These are phyloP conservation scores for Fomitopsis betulina DNA, from an alignment of 1,284 basidiomycete genomes.

Conservation along the genomic window DNA sequence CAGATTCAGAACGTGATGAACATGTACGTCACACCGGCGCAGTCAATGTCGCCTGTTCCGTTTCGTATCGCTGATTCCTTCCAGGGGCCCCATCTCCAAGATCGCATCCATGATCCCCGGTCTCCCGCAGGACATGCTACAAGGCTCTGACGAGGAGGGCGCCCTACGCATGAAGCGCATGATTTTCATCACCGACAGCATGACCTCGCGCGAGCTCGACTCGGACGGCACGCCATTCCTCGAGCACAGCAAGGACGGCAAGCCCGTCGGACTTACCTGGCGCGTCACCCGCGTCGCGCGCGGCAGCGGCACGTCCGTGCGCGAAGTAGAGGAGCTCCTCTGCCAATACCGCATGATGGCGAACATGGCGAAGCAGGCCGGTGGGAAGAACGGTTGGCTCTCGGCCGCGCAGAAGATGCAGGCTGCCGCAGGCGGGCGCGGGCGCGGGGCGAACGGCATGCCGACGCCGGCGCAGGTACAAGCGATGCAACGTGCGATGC, in stretches of 20 bases:
- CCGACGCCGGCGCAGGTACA: constrained; percentile 90
- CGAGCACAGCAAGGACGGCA: constrained; percentile 79
- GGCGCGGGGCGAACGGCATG: constrained; percentile 81
- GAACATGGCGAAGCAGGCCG: constrained; percentile 95
- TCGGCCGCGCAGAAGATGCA: constrained; percentile 91
- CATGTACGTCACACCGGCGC: constrained; percentile 51
- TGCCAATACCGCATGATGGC: constrained; percentile 97
- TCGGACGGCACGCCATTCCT: constrained; percentile 92
- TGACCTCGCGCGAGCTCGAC: constrained; percentile 92
- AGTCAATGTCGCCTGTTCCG: background rate
- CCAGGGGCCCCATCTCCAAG: constrained; percentile 94
- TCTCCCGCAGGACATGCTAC: constrained; percentile 85
- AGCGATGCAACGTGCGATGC: constrained; percentile 88
- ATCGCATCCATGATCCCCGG: constrained; percentile 99
- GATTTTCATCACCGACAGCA: constrained; percentile 98
- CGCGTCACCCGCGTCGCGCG: constrained; percentile 86
- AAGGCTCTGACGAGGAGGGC: constrained; percentile 90
- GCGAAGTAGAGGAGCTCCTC: constrained; percentile 95
- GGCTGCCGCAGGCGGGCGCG: constrained; percentile 77
- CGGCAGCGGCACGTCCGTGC: constrained; percentile 93
- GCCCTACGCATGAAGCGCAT: constrained; percentile 92
- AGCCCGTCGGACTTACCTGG: constrained; percentile 80
- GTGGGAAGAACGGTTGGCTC: constrained; percentile 94
- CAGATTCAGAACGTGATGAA: constrained; percentile 98
- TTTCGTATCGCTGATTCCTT: background rate